A percentile compares a stretch with the other conserved stretches of the same genome.
These are phyloP conservation scores for Penicillium brasilianum DNA, from an alignment of 2,329 filamentous ascomycete genomes.

Conservation along the genomic window DNA sequence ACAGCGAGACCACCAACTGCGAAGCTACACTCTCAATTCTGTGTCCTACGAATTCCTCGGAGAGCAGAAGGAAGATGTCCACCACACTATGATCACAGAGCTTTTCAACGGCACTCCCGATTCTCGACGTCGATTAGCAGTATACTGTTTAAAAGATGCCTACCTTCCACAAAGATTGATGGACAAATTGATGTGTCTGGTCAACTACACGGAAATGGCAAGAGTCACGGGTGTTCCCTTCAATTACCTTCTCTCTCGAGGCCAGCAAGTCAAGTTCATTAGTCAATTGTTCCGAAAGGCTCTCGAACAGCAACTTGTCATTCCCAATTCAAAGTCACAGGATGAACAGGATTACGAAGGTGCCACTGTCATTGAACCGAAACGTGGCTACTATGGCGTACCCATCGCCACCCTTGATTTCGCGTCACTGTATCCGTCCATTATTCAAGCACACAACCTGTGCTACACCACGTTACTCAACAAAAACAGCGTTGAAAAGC, in stretches of 20 bases:
- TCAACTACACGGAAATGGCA: conserved; percentile 99
- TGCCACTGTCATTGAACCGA: conserved; percentile 96
- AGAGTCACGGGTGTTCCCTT: conserved; percentile 98
- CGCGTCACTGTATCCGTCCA: conserved; percentile 95
- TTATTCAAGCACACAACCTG: conserved; percentile 97
- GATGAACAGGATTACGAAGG: conserved; percentile 93
- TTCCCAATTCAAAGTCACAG: conserved; percentile 80
- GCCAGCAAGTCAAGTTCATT: conserved; percentile 97
- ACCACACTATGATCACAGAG: conserved; percentile 99
- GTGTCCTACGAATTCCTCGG: conserved; percentile 93
- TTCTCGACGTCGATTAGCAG: conserved; percentile 83
- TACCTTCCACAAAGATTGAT: conserved; percentile 92
- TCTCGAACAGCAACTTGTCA: conserved; percentile 87
- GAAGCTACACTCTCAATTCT: conserved; percentile 97
- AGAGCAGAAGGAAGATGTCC: conserved; percentile 98
- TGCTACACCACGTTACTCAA: conserved; percentile 95
- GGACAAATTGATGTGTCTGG: conserved; percentile 97
- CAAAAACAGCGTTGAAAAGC: conserved; percentile 75
- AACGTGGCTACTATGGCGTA: conserved; percentile 89
- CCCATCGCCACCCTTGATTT: conserved; percentile 98
- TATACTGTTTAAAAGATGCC: conserved; percentile 97
- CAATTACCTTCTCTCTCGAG: conserved; percentile 87
- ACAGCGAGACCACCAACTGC: conserved; percentile 89
- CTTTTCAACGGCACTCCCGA: conserved; percentile 96
- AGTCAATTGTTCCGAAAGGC: conserved; percentile 97